These are phyloP conservation scores for Metschnikowia dekortorum DNA, from an alignment of 805 yeast species.

Conservation along the genomic window DNA sequence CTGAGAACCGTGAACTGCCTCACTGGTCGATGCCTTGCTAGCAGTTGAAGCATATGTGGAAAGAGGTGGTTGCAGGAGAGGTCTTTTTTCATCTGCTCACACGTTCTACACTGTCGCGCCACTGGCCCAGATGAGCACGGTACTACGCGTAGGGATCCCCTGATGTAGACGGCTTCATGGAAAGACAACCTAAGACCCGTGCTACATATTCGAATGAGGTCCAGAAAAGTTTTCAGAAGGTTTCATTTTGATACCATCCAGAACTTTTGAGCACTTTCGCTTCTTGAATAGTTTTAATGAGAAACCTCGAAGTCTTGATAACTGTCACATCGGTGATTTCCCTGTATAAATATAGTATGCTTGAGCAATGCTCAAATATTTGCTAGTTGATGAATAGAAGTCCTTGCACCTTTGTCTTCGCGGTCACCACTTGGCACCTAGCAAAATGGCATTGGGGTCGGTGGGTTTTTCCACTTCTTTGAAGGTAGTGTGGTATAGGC, in stretches of 20 bases:
- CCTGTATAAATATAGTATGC: too few species aligned
- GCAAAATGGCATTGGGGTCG: slow-evolving; percentile 42
- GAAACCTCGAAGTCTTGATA: too few species aligned
- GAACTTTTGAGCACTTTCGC: too few species aligned
- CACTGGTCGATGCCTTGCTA: neutral
- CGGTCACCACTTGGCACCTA: slow-evolving; percentile 57
- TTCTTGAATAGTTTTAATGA: too few species aligned
- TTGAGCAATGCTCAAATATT: neutral
- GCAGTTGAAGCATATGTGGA: neutral
- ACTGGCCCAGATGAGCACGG: neutral
- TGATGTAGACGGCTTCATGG: too few species aligned
- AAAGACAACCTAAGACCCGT: too few species aligned
- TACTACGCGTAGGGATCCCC: too few species aligned
- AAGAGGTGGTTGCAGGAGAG: neutral
- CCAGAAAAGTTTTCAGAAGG: too few species aligned
- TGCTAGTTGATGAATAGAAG: neutral
- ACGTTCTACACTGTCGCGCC: neutral
- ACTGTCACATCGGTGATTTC: too few species aligned
- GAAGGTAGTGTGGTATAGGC: slow-evolving; percentile 46
- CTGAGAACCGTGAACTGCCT: neutral
- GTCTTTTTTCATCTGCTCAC: neutral
- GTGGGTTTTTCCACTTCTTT: slow-evolving; percentile 49
- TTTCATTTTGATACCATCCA: too few species aligned
- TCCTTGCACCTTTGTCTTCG: neutral
- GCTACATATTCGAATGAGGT: too few species aligned